Percentiles rank a stretch among this genome's conserved stretches.
These are phyloP conservation scores for Claviceps paspali DNA, from an alignment of 2,329 filamentous ascomycete genomes.

Conservation along the genomic window DNA sequence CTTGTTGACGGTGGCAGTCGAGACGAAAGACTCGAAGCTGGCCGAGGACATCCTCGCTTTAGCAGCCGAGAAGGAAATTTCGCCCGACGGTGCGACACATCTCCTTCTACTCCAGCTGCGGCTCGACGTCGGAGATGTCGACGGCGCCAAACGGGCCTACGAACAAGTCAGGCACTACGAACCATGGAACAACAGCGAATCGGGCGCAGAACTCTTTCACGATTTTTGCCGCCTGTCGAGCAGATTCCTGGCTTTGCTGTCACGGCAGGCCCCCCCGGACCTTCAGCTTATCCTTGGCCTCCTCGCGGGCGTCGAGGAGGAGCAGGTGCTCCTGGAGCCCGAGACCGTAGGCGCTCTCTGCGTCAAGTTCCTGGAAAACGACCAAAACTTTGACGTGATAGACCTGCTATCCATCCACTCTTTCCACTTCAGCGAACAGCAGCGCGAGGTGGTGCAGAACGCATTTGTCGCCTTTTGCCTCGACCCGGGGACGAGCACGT, in stretches of 20 bases:
- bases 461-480: conserved; percentile 54
- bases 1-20: conserved; percentile 57
- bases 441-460: conserved; percentile 51
- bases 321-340: conserved; percentile 53
- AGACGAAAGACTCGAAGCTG: conserved; percentile 52
- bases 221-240: conserved; percentile 53
- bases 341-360: conserved; percentile 62
- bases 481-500: conserved; percentile 44
- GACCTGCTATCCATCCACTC: conserved; percentile 68
- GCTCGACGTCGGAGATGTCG: conserved; percentile 56
- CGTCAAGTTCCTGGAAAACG: conserved; percentile 55
- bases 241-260: conserved; percentile 55
- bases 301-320: conserved; percentile 56
- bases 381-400: conserved; percentile 64
- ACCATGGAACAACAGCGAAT: conserved; percentile 26
- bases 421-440: conserved; percentile 51
- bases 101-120: conserved; percentile 63
- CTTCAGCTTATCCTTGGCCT: conserved; percentile 60
- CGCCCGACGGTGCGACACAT: conserved; percentile 53
- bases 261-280: conserved; percentile 41
- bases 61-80: conserved; percentile 47
- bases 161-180: conserved; percentile 23
- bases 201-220: conserved; percentile 25
- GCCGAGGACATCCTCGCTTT: conserved; percentile 61
- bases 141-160: conserved; percentile 53